Evolutionary conservation across 495 filamentous ascomycete genomes (phyloP).

Genomic region (Aspergillus hancockii): DNA sequence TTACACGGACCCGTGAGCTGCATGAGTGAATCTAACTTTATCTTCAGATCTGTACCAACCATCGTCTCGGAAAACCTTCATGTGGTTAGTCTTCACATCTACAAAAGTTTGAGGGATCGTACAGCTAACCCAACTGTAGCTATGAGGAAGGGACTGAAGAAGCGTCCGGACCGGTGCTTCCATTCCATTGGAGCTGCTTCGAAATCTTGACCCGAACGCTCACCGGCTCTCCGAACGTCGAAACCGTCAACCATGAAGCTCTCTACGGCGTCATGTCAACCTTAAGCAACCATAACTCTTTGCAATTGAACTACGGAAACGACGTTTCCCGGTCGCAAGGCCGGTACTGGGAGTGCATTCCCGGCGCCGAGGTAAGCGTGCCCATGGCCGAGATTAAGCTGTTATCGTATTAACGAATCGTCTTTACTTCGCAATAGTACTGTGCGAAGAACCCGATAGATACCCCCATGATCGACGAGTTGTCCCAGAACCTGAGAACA

Average conservation of each 20-base stretch:
- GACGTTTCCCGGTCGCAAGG: constrained; percentile 21
- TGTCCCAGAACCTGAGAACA: constrained; percentile 13
- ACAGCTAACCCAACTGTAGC: constrained; percentile 6
- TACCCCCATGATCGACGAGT: constrained; percentile 10
- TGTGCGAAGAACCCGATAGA: constrained; percentile 21
- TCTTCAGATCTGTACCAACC: constrained; percentile 5
- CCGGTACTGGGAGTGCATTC: constrained; percentile 25
- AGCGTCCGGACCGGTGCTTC: constrained; percentile 22
- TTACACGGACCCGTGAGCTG: background rate
- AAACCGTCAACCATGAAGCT: constrained; percentile 17
- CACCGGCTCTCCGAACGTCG: constrained; percentile 16
- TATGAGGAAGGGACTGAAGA: constrained; percentile 23
- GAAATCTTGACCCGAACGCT: constrained; percentile 22
- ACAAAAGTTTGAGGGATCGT: background rate
- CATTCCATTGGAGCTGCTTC: constrained; percentile 26
- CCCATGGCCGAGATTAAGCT: background rate
- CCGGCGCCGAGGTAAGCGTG: constrained; percentile 21
- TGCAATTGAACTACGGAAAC: constrained; percentile 19
- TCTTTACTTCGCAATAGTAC: constrained; percentile 10
- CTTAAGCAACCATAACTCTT: constrained; percentile 17
- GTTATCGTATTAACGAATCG: background rate
- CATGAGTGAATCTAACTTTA: constrained; percentile 11
- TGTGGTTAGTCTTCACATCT: constrained; percentile 14
- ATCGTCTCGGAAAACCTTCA: constrained; percentile 10
- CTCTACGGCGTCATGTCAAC: constrained; percentile 21